Evolutionary conservation across 2,329 filamentous ascomycete species (phyloP), one percentile per base, ranked within the genome.

Genomic region (Fusarium sp.): DNA sequence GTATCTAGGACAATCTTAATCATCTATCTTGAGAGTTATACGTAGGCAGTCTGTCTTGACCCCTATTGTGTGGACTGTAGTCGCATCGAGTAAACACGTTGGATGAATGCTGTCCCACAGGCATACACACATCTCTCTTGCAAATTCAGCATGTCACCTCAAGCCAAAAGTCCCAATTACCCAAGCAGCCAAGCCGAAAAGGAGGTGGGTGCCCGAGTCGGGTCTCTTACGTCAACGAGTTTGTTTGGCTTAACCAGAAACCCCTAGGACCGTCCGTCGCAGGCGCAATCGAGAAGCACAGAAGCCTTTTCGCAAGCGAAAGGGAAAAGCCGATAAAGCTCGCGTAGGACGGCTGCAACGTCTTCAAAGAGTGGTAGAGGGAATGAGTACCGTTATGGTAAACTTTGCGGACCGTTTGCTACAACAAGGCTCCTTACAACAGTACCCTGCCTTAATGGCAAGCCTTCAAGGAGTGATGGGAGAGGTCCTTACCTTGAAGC

Each of bases 341-440:
- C 55, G 55, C 15, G 44, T 33, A 13, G 40, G 55, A 5, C 55
- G 55, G 8, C 34, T 55, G 6, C 38, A 31, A 19, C 50, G 19
- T 9, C 55, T 58, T 7, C 49, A 55, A n/a, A 4, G 31, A 14
- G 39, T 58, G 7, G 31, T 58, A 8, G 55, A 58, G 24, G 55
- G 14, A 6, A 55, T 58, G 55, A 55, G 55, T 21, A 58, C 22
- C 9, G 49, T 44, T 3, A 19, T 58, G 3, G 39, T 44, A 14
- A 39, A 39, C 17, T 58, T 58, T 5, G 42, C 55, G 7, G 55
- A 58, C 2, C 10, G 22, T 0, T 17, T 58, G 7, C 17, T 58
- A 2, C 39, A 31, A 13, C n/a, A 55, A 4, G 15, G 22, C 19
- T 1, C 14, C 3, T 13, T 58, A 2, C 31, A 44, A 2, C 31